Evolutionary conservation across 345 rosid species (phyloP), one percentile per base, ranked within the genome.

Genomic region (Brassica juncea): DNA sequence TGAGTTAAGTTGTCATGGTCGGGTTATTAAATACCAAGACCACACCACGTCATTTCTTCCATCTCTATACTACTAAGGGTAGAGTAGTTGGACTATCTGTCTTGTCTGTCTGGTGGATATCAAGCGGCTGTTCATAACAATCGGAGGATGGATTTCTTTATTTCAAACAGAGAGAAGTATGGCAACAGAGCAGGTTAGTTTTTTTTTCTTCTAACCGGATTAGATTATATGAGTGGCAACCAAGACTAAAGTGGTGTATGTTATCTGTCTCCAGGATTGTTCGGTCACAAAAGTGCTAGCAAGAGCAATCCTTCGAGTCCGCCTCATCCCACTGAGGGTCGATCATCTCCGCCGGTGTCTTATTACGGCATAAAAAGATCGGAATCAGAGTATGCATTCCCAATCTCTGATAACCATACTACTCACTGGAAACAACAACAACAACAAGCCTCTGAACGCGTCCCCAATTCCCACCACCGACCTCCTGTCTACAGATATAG

Each of bases 291-390:
- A 73, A 73, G 31, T 72, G 70, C 64, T 4, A 79, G 78, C 60
- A 79, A 73, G 70, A 79, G 82, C 71, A 79, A 73, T 10, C 82
- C 82, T 49, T 74, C 78, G 2, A 79, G 75, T 65, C 82, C 82
- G 47, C 78, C 78, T 68, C 82, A 79, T 67, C 70, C 31, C 3
- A 0, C 66, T 0, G 47, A 73, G 16, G 73, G 25, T 44, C 30
- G 25, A 6, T 68, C 82, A 21, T 68, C 82, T 39, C 73, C 35
- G 19, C 62, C 77, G 0, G 61, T 44, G 6, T 23, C 73, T 61
- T 35, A 2, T 73, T 68, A 47, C 6, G 68, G 77, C 44, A 79
- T 73, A 1, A 73, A 68, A 73, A 47, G 78, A 35, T 68, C 82
- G 0, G 78, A 73, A 79, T 73, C 82, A 37, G 78, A 60, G 35